A percentile compares a stretch with the other conserved stretches of the same genome.
These are phyloP conservation scores for Rhododendron mucronatum DNA, from an alignment of 148 eudicot species.

Conservation along the genomic window DNA sequence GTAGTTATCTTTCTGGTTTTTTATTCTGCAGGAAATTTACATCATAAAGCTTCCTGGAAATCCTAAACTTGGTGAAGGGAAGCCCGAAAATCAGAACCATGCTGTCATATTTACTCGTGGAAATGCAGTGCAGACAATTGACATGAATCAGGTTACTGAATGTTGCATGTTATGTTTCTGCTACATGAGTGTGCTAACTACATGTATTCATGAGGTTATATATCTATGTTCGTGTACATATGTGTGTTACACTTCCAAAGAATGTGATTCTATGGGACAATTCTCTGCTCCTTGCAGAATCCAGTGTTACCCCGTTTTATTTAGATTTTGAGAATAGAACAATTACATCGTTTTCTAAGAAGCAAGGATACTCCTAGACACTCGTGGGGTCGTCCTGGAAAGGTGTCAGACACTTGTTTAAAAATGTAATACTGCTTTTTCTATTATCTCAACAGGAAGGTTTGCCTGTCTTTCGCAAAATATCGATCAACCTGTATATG, in stretches of 20 bases:
- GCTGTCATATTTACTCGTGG: constrained; percentile 95
- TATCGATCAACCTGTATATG: too few species aligned
- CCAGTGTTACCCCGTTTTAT: background rate
- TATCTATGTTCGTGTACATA: background rate
- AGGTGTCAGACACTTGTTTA: background rate
- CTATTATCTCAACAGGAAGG: background rate
- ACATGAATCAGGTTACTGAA: constrained; percentile 89
- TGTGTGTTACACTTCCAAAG: too few species aligned
- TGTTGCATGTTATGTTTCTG: background rate
- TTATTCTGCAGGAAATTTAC: constrained; percentile 68
- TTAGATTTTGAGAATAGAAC: background rate
- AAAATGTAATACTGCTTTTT: background rate
- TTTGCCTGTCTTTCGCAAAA: background rate
- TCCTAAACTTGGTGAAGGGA: constrained; percentile 99
- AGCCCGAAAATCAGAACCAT: constrained; percentile 99
- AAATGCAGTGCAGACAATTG: constrained; percentile 93
- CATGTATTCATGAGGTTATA: background rate
- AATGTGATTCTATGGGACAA: background rate
- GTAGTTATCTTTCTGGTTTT: too few species aligned
- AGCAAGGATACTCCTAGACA: background rate
- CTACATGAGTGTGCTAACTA: background rate
- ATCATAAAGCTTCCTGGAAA: constrained; percentile 88
- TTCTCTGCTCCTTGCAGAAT: background rate
- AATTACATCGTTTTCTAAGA: background rate
- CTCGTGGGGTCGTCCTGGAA: background rate